phyloP scores from a whole-genome alignment of 305 asterid species.

The Rubia peregrina region DNA sequence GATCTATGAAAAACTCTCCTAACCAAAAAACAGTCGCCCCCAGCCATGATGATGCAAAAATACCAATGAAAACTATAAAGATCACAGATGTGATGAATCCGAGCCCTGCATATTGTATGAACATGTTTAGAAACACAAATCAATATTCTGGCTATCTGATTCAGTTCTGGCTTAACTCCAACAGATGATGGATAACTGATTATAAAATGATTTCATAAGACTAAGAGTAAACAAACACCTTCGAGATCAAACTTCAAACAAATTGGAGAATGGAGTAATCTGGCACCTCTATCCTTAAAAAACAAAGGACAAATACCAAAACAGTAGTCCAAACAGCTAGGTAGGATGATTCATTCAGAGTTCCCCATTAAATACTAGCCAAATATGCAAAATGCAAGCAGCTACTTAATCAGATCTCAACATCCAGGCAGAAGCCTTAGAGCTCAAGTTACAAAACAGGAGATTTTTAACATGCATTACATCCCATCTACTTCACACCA shows the following conservation, averaged over 20 bases:
- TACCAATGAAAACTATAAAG: slow-evolving; percentile 74
- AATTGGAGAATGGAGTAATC: not conserved
- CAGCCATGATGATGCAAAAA: slow-evolving; percentile 95
- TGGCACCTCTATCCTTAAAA: not conserved
- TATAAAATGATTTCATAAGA: not conserved
- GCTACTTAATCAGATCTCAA: not conserved
- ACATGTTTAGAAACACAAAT: slow-evolving; percentile 18
- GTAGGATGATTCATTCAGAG: not conserved
- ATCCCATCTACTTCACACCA: not conserved
- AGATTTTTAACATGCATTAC: not conserved
- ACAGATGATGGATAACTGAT: not conserved
- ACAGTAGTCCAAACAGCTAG: not conserved
- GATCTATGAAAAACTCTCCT: slow-evolving; percentile 87
- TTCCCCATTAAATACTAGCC: not conserved
- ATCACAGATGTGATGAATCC: slow-evolving; percentile 82
- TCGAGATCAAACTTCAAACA: not conserved
- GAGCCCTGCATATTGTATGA: slow-evolving; percentile 59
- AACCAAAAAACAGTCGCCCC: slow-evolving; percentile 87
- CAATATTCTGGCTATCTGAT: not conserved
- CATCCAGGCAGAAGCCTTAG: not conserved
- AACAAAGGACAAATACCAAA: too few relatives aligned
- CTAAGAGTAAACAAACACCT: not conserved
- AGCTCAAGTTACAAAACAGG: not conserved
- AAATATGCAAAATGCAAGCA: not conserved
- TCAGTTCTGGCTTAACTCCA: not conserved